Evolutionary conservation across 768 basidiomycete species (phyloP).

Genomic region (Boletus coccyginus): DNA sequence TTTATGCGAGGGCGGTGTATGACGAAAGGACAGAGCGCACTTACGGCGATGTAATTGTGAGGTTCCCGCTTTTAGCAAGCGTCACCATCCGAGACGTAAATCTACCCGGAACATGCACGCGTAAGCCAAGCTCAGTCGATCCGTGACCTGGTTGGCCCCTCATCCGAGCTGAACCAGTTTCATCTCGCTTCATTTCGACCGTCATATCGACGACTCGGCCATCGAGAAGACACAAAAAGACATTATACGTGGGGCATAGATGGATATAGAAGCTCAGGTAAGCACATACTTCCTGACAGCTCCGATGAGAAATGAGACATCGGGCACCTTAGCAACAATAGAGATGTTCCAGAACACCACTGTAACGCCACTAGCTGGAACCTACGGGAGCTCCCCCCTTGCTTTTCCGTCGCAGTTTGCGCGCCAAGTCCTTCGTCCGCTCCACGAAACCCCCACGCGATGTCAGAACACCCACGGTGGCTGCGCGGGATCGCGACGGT

Average conservation of each 20-base stretch:
- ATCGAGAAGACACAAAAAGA: constrained; percentile 10
- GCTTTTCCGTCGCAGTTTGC: constrained; percentile 43
- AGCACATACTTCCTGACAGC: constrained; percentile 9
- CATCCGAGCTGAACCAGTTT: background rate
- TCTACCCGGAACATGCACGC: constrained; percentile 7
- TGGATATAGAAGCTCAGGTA: constrained; percentile 25
- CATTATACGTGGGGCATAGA: constrained; percentile 18
- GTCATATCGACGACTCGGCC: constrained; percentile 16
- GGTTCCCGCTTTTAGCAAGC: constrained; percentile 2
- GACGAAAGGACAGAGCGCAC: constrained; percentile 11
- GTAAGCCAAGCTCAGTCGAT: constrained; percentile 13
- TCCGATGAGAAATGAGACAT: constrained; percentile 16
- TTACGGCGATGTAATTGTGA: constrained; percentile 19
- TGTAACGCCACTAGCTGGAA: constrained; percentile 14
- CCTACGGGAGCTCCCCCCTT: constrained; percentile 14
- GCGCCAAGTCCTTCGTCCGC: constrained; percentile 41
- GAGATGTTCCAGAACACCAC: constrained; percentile 16
- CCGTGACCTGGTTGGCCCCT: background rate
- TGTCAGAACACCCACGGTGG: constrained; percentile 29
- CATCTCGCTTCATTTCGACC: constrained; percentile 21
- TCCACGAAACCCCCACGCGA: constrained; percentile 31
- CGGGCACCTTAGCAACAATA: constrained; percentile 27
- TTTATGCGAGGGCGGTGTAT: constrained; percentile 23
- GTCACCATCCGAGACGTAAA: constrained; percentile 25
- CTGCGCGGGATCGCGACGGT: constrained; percentile 27